phyloP scores from a whole-genome alignment of 2,329 filamentous ascomycete species.

The Balansia obtecta region DNA sequence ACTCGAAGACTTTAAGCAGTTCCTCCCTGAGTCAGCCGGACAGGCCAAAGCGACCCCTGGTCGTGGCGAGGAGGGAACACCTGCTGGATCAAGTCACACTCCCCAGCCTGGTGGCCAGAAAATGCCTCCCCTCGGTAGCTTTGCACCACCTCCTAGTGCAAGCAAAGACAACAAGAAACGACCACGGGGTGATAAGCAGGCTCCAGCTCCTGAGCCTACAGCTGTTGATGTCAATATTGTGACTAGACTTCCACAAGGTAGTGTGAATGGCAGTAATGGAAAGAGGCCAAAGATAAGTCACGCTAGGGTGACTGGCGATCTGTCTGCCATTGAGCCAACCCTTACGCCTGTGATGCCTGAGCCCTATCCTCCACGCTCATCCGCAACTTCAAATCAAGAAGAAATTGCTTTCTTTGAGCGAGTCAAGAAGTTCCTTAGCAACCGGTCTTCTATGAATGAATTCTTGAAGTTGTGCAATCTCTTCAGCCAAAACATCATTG shows the following conservation, averaged over 20 bases:
- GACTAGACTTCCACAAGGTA: constrained; percentile 18
- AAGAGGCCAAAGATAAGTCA: constrained; percentile 69
- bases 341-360: constrained; percentile 80
- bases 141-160: constrained; percentile 69
- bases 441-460: constrained; percentile 85
- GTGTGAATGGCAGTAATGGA: constrained; percentile 22
- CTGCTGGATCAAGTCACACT: constrained; percentile 36
- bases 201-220: constrained; percentile 33
- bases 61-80: constrained; percentile 43
- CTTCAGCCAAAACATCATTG: constrained; percentile 86
- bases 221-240: constrained; percentile 30
- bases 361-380: constrained; percentile 66
- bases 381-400: constrained; percentile 63
- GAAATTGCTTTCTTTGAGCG: constrained; percentile 92
- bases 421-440: constrained; percentile 90
- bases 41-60: constrained; percentile 37
- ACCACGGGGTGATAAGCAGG: constrained; percentile 46
- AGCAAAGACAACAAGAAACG: constrained; percentile 89
- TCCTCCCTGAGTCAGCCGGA: constrained; percentile 72
- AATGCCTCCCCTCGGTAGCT: constrained; percentile 90
- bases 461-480: constrained; percentile 96
- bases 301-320: constrained; percentile 46
- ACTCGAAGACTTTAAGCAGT: constrained; percentile 97
- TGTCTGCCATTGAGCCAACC: constrained; percentile 64
- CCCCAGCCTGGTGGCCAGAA: constrained; percentile 53